Base-by-base conservation (phyloP, 805 yeast species). In the Pichia paraexigua region DNA sequence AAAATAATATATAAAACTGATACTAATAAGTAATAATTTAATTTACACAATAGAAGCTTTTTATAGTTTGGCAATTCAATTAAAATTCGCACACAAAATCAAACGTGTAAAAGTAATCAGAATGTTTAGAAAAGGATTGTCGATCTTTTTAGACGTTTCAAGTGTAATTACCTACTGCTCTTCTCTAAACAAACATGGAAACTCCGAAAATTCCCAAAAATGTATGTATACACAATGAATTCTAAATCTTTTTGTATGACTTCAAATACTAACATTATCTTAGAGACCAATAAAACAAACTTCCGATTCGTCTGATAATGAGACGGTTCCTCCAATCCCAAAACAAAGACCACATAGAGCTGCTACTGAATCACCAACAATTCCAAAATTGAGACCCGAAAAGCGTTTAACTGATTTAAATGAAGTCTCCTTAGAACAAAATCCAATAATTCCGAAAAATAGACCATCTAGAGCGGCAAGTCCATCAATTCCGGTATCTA, bases 131-230 rank as follows among this genome's bases (percentile, higher is more conserved):
- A 12, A 13, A 13, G 7, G 7, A 13, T 30, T 5, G 3, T 30
- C 13, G 11, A n/a, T 35, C 39, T n/a, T 35, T 35, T 13, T 15
- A 3, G 37, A 15, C 3, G 12, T 6, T 15, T 32, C 37, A 32
- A 7, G 3, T 20, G 15, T 5, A 20, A 20, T 12, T 15, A 20
- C 2, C 42, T 15, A 40, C 30, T 25, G 20, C 22, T 6, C 12
- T 13, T 9, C 7, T 13, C 5, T 10, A 21, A 22, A 24, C 13
- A 13, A 22, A 3, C 13, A 59, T 60, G 63, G 60, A 57, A 9
- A 43, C 40, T 37, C 64, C 64, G 41, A 41, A 39, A 44, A 50
- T 60, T 18, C 65, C 64, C 2, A 56, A 46, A 44, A 59, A 53
- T 40, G 63, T 62, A 55, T 30, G 67, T 58, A 24, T 25, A 2